These are phyloP conservation scores for carrot (Daucus carota) DNA, from an alignment of 129 eudicot genomes.

Conservation along the genomic window DH1_v3.0 NC_030381.2:34705001-34705500, in stretches of 20 bases:
- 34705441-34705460: neutral
- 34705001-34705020: neutral
- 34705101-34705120: conserved; percentile 77
- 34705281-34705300: conserved; percentile 71
- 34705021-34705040: neutral
- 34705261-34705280: conserved; percentile 73
- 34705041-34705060: neutral
- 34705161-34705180: conserved; percentile 92
- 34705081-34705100: conserved; percentile 1
- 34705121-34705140: conserved; percentile 83
- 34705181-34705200: conserved; percentile 81
- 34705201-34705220: conserved; percentile 76
- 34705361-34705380: neutral
- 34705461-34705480: conserved; percentile 60
- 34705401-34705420: neutral
- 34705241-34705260: conserved; percentile 59
- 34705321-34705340: conserved; percentile 80
- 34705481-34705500: conserved; percentile 98
- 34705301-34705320: conserved; percentile 94
- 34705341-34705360: neutral
- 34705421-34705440: neutral
- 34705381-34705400: neutral
- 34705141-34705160: conserved; percentile 67
- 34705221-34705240: conserved; percentile 87
- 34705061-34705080: neutral